phyloP scores from a whole-genome alignment of 352 stramenopile species.

The Phytophthora litchii region DNA sequence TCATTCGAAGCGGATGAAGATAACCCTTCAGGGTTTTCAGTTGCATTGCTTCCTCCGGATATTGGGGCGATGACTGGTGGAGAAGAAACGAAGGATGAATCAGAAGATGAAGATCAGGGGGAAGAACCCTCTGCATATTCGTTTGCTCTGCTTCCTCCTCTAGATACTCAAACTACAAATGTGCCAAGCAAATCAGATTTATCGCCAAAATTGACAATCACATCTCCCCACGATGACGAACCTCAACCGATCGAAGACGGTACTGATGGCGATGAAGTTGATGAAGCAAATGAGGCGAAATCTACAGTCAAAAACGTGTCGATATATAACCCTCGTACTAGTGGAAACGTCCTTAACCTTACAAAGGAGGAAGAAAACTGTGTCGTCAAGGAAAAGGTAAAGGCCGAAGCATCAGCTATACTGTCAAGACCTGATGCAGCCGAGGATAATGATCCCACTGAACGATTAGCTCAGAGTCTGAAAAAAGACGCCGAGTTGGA shows the following conservation, averaged over 20 bases:
- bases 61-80: not conserved
- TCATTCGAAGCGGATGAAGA: slow-evolving; percentile 1
- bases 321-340: not conserved
- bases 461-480: slow-evolving; percentile 7
- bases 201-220: not conserved
- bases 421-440: not conserved
- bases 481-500: slow-evolving; percentile 15
- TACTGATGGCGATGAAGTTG: slow-evolving; percentile 32
- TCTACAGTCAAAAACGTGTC: slow-evolving; percentile 6
- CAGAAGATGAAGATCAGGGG: slow-evolving; percentile 14
- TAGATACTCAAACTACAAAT: not conserved
- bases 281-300: slow-evolving; percentile 16
- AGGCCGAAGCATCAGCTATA: not conserved
- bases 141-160: slow-evolving; percentile 31
- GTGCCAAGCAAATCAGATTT: slow-evolving; percentile 2
- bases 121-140: slow-evolving; percentile 27
- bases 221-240: not conserved
- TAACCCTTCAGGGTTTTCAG: slow-evolving; percentile 14
- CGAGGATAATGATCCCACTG: not conserved
- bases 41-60: slow-evolving; percentile 24
- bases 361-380: not conserved
- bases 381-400: slow-evolving; percentile 1
- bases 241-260: slow-evolving; percentile 20
- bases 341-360: slow-evolving; percentile 13
- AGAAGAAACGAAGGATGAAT: not conserved